Percentiles rank a stretch among this genome's conserved stretches.
These are phyloP conservation scores for Daldinia sp. DNA, from an alignment of 2,329 filamentous ascomycete species.

Conservation along the genomic window DNA sequence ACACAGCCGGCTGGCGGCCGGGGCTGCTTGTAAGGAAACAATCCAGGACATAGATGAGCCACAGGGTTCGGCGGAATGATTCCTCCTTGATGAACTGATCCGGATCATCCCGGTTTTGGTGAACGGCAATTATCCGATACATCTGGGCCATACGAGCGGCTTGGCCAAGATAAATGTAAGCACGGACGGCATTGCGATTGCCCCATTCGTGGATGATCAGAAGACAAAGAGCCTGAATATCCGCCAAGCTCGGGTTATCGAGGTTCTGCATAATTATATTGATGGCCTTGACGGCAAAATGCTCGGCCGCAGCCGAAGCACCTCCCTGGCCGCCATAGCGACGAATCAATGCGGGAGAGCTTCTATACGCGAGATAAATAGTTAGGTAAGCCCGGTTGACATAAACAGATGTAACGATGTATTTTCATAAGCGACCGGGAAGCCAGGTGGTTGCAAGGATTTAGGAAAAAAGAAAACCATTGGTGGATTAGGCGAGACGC, in stretches of 20 bases:
- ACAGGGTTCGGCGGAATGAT: conserved; percentile 67
- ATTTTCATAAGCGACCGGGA: conserved; percentile 27
- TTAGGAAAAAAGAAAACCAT: conserved; percentile 16
- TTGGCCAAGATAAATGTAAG: conserved; percentile 70
- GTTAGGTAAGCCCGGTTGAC: conserved; percentile 28
- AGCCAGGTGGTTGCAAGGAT: conserved; percentile 27
- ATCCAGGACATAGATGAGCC: conserved; percentile 70
- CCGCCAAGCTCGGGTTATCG: conserved; percentile 66
- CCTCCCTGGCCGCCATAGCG: conserved; percentile 63
- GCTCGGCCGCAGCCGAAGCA: conserved; percentile 63
- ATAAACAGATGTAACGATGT: conserved; percentile 12
- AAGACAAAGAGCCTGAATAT: conserved; percentile 68
- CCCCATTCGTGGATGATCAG: conserved; percentile 71
- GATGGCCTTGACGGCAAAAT: conserved; percentile 66
- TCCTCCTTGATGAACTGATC: conserved; percentile 69
- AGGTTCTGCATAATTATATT: conserved; percentile 65
- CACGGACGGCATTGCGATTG: conserved; percentile 66
- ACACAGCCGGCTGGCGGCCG: conserved; percentile 65
- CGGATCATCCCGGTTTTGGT: conserved; percentile 59
- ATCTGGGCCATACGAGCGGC: conserved; percentile 71
- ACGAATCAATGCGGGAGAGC: conserved; percentile 64
- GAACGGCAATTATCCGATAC: conserved; percentile 66
- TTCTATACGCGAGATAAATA: conserved; percentile 49
- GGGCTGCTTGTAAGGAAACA: conserved; percentile 69
- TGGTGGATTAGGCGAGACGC: conserved; percentile 36